Conservation (phyloP, 345 rosid genomes). For the Odontarrhena argentea region DNA sequence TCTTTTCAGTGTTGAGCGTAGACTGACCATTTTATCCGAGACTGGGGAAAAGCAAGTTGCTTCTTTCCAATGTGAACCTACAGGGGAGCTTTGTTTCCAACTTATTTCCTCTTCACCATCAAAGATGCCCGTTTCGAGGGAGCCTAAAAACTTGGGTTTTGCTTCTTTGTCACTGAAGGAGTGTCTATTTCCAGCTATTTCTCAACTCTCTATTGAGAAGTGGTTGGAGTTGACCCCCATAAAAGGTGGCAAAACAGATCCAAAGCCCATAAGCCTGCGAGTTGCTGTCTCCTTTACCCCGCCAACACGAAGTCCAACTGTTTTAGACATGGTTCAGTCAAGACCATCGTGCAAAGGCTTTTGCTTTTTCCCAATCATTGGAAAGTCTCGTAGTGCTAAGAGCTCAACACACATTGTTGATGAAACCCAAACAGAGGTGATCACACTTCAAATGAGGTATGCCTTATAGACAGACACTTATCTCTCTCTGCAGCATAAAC, state of each 20-base stretch:
- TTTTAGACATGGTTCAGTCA: constrained; percentile 57
- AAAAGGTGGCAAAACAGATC: constrained; percentile 42
- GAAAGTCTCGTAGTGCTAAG: constrained; percentile 51
- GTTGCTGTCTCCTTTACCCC: constrained; percentile 74
- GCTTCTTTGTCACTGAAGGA: constrained; percentile 61
- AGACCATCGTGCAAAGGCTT: constrained; percentile 46
- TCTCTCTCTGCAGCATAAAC: not conserved
- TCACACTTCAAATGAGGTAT: constrained; percentile 88
- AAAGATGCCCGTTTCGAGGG: constrained; percentile 38
- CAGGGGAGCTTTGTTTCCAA: constrained; percentile 76
- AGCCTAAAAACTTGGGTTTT: constrained; percentile 62
- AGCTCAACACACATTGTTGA: constrained; percentile 51
- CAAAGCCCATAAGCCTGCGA: constrained; percentile 60
- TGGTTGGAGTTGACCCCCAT: constrained; percentile 72
- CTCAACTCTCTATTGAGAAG: constrained; percentile 70
- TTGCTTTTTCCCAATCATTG: constrained; percentile 59
- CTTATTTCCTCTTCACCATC: constrained; percentile 62
- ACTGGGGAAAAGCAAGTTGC: constrained; percentile 66
- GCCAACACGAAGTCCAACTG: constrained; percentile 57
- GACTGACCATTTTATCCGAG: constrained; percentile 61
- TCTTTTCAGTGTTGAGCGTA: constrained; percentile 60
- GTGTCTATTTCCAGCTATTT: constrained; percentile 55
- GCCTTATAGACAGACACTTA: not conserved
- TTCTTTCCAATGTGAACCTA: constrained; percentile 77
- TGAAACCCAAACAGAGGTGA: constrained; percentile 60